Conservation (phyloP, 495 filamentous ascomycete species). For the Xylona heveae region DNA sequence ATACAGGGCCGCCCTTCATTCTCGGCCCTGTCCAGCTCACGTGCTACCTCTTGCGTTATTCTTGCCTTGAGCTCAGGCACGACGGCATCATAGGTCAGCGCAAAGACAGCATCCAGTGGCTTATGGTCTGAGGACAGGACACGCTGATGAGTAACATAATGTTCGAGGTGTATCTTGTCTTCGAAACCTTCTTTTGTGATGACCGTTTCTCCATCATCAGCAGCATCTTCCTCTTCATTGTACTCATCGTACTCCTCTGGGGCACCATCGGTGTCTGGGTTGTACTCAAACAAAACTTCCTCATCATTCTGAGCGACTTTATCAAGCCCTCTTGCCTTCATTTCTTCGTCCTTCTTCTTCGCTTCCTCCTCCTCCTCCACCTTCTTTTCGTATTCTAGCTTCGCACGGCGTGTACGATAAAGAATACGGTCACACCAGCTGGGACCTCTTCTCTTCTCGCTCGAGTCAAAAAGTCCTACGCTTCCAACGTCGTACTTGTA, state of each 20-base stretch:
- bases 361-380: slow-evolving; percentile 40
- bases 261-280: slow-evolving; percentile 52
- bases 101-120: slow-evolving; percentile 63
- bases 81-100: slow-evolving; percentile 62
- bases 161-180: slow-evolving; percentile 43
- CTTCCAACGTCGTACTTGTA: slow-evolving; percentile 97
- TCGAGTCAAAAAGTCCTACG: slow-evolving; percentile 78
- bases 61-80: slow-evolving; percentile 62
- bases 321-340: slow-evolving; percentile 60
- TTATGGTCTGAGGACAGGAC: slow-evolving; percentile 93
- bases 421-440: slow-evolving; percentile 98
- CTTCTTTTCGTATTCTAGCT: slow-evolving; percentile 45
- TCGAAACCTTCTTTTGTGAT: slow-evolving; percentile 32
- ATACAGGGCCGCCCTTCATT: slow-evolving; percentile 76
- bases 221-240: slow-evolving; percentile 28
- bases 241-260: slow-evolving; percentile 35
- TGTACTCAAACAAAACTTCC: slow-evolving; percentile 72
- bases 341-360: slow-evolving; percentile 57
- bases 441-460: slow-evolving; percentile 76
- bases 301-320: slow-evolving; percentile 50
- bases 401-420: slow-evolving; percentile 54
- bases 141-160: slow-evolving; percentile 73
- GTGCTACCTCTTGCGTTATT: slow-evolving; percentile 69
- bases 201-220: slow-evolving; percentile 17
- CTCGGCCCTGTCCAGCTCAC: slow-evolving; percentile 74